Conservation (phyloP, 495 filamentous ascomycete species). For the Penicillium goetzii region DNA sequence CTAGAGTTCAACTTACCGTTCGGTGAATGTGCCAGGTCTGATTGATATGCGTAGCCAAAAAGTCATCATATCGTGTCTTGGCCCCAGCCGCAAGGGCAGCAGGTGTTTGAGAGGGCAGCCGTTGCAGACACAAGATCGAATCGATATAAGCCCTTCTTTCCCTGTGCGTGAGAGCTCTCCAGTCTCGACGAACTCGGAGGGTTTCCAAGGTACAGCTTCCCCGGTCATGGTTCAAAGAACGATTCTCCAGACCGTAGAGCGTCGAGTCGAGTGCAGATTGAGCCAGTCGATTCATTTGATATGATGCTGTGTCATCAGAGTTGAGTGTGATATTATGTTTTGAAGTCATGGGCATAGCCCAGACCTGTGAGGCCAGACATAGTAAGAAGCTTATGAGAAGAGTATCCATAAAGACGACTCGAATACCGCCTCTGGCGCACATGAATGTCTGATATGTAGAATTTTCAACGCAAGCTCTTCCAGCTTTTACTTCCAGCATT, state of each 20-base stretch:
- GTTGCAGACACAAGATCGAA: slow-evolving; percentile 66
- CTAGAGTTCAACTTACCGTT: slow-evolving; percentile 39
- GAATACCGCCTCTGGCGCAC: neutral
- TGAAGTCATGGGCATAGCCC: slow-evolving; percentile 2
- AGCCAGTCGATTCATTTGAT: slow-evolving; percentile 4
- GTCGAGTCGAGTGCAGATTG: slow-evolving; percentile 8
- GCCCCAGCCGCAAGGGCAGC: slow-evolving; percentile 49
- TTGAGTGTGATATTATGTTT: neutral
- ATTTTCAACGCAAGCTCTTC: neutral
- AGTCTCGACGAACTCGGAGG: slow-evolving; percentile 54
- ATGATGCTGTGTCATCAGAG: neutral
- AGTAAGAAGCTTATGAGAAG: neutral
- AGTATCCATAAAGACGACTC: neutral
- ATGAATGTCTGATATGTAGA: neutral
- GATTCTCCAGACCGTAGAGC: neutral
- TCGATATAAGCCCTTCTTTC: slow-evolving; percentile 63
- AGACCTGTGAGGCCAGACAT: slow-evolving; percentile 1
- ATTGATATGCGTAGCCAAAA: slow-evolving; percentile 68
- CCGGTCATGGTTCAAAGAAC: neutral
- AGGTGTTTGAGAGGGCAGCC: slow-evolving; percentile 51
- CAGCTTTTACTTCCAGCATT: neutral
- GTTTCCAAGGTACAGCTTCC: slow-evolving; percentile 25
- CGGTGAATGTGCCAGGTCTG: slow-evolving; percentile 65
- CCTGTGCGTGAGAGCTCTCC: slow-evolving; percentile 33
- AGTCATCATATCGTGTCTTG: slow-evolving; percentile 69